A percentile compares a stretch with the other conserved stretches of the same genome.
Conservation (phyloP, 106 monocot genomes). For the Apostasia ramifera region DNA sequence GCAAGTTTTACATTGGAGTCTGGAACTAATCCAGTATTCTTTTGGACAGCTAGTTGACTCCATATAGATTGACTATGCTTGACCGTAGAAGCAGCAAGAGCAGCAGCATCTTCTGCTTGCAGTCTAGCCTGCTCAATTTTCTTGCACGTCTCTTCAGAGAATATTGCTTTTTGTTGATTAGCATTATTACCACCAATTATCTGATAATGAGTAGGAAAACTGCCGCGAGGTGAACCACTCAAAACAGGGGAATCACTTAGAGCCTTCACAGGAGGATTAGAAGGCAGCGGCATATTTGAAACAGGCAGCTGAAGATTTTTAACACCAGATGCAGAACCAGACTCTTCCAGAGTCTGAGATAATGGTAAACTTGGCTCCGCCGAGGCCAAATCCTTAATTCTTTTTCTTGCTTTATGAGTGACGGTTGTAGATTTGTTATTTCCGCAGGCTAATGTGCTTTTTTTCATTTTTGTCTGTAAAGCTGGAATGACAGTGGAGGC, state of each 20-base stretch:
- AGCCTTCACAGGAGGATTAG: conserved; percentile 23
- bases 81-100: conserved; percentile 58
- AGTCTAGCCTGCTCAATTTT: conserved; percentile 74
- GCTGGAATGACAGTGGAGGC: too few relatives aligned
- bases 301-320: conserved; percentile 13
- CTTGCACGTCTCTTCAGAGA: conserved; percentile 54
- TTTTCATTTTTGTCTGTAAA: conserved; percentile 22
- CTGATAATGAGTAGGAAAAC: conserved; percentile 34
- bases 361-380: conserved; percentile 6
- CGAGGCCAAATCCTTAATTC: conserved; percentile 35
- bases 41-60: conserved; percentile 48
- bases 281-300: conserved; percentile 3
- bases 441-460: conserved; percentile 12
- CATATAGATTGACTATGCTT: conserved; percentile 68
- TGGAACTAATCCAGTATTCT: conserved; percentile 39
- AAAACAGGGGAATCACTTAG: conserved; percentile 15
- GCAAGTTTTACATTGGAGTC: conserved; percentile 68
- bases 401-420: conserved; percentile 60
- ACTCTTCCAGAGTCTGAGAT: conserved; percentile 25
- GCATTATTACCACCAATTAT: conserved; percentile 13
- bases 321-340: conserved; percentile 13
- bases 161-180: conserved; percentile 31
- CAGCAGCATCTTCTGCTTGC: conserved; percentile 82
- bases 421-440: conserved; percentile 18
- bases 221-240: conserved; percentile 5